Conservation (phyloP, 208 protist species). For the Baffinella frigidus region DNA sequence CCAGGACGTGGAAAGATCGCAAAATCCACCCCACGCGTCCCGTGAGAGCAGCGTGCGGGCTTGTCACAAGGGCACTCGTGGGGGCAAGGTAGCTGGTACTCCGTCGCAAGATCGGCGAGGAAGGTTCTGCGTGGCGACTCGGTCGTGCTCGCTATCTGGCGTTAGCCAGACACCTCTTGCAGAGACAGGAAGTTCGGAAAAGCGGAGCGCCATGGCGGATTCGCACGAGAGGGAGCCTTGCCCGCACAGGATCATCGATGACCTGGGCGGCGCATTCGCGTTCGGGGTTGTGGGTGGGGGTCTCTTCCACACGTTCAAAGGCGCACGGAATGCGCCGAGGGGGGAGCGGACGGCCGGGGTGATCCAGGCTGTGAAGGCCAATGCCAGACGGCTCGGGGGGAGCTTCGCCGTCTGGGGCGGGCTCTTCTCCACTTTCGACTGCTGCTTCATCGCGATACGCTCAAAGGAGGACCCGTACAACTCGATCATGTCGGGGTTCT, state of each 20-base stretch:
- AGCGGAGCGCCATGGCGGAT: too few species aligned
- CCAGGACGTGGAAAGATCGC: too few species aligned
- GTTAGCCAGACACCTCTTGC: too few species aligned
- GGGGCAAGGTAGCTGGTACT: too few species aligned
- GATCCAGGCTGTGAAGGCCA: slow-evolving; percentile 4
- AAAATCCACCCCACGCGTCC: too few species aligned
- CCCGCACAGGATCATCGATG: slow-evolving; percentile 74
- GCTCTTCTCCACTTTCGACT: slow-evolving; percentile 76
- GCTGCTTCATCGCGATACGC: slow-evolving; percentile 68
- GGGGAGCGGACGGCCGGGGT: slow-evolving; percentile 43
- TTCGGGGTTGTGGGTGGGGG: slow-evolving; percentile 64
- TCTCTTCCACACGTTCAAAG: slow-evolving; percentile 70
- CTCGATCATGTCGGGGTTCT: slow-evolving; percentile 68
- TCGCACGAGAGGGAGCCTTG: slow-evolving; percentile 68
- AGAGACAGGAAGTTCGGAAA: too few species aligned
- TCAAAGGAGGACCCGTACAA: slow-evolving; percentile 74
- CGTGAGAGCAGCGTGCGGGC: too few species aligned
- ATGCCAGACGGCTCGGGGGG: slow-evolving; percentile 37
- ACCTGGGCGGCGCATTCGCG: slow-evolving; percentile 74
- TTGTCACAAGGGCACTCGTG: too few species aligned
- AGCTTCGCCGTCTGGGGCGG: slow-evolving; percentile 72
- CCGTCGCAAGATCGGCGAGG: too few species aligned
- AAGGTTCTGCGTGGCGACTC: too few species aligned
- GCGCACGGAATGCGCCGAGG: slow-evolving; percentile 69
- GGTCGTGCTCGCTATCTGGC: too few species aligned